A percentile compares a stretch with the other conserved stretches of the same genome.
Conservation (phyloP, 495 filamentous ascomycete genomes). For the Neurospora cerealis region DNA sequence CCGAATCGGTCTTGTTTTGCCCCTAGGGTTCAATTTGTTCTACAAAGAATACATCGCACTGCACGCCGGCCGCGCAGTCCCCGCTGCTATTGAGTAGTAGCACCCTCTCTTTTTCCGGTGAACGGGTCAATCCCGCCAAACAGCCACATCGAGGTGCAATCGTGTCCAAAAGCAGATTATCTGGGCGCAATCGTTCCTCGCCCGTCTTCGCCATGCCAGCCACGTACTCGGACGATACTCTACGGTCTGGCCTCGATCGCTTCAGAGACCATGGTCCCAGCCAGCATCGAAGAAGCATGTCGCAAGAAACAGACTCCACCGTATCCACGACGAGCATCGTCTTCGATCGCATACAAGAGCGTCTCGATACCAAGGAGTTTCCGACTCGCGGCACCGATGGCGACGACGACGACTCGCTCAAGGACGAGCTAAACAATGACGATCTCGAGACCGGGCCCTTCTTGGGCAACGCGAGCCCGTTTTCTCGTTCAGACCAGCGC, state of each 20-base stretch:
- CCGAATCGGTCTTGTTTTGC: constrained; percentile 5
- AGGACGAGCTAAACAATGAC: constrained; percentile 26
- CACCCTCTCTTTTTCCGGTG: not conserved
- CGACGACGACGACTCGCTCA: constrained; percentile 40
- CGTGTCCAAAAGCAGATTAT: not conserved
- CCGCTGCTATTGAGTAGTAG: not conserved
- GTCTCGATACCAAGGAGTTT: constrained; percentile 26
- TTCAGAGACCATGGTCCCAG: not conserved
- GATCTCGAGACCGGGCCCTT: constrained; percentile 37
- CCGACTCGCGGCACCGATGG: constrained; percentile 26
- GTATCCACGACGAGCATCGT: constrained; percentile 70
- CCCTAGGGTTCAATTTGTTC: not conserved
- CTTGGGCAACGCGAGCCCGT: constrained; percentile 18
- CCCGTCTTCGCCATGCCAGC: not conserved
- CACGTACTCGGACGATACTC: not conserved
- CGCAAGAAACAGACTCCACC: constrained; percentile 52
- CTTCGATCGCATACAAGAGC: constrained; percentile 59
- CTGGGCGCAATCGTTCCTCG: not conserved
- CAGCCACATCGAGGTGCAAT: not conserved
- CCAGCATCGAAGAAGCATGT: constrained; percentile 23
- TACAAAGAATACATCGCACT: constrained; percentile 6
- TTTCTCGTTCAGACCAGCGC: not conserved
- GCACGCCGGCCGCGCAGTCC: not conserved
- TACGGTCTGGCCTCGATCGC: not conserved
- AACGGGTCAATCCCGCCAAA: not conserved